phyloP scores from a whole-genome alignment of 139 green algal genomes.

The Dunaliella sp. region DNA sequence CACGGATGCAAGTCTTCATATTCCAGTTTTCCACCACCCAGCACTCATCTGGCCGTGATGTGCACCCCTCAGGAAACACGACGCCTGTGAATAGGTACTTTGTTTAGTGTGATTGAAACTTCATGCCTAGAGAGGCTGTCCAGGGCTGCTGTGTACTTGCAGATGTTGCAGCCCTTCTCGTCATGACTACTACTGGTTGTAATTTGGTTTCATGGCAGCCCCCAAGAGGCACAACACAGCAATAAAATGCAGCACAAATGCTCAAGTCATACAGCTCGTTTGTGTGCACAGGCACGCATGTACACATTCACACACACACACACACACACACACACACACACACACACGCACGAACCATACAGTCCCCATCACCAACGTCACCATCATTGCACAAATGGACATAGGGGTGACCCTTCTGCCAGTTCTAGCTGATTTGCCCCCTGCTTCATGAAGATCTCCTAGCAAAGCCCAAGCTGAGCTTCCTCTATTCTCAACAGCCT shows the following conservation, averaged over 20 bases:
- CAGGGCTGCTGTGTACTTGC: too few species aligned
- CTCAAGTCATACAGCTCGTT: too few species aligned
- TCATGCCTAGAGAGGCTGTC: neutral
- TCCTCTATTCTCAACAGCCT: neutral
- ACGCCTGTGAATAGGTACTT: neutral
- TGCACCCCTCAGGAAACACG: conserved; percentile 8
- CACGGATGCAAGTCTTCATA: conserved; percentile 39
- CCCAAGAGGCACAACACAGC: neutral
- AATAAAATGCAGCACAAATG: neutral
- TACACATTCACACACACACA: too few species aligned
- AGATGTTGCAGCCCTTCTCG: too few species aligned
- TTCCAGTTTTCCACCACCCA: conserved; percentile 45
- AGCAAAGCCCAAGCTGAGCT: neutral
- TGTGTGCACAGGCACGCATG: too few species aligned
- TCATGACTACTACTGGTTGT: too few species aligned
- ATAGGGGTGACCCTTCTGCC: neutral
- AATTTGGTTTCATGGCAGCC: too few species aligned
- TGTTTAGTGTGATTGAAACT: neutral
- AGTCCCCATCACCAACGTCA: too few species aligned
- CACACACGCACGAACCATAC: too few species aligned
- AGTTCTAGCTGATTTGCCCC: too few species aligned
- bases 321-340: too few species aligned
- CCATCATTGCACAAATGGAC: neutral
- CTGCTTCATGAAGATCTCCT: too few species aligned
- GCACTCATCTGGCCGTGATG: conserved; percentile 20